A percentile compares a stretch with the other conserved stretches of the same genome.
These are phyloP conservation scores for Linaria vulgaris DNA, from an alignment of 257 asterid species.

Conservation along the genomic window DNA sequence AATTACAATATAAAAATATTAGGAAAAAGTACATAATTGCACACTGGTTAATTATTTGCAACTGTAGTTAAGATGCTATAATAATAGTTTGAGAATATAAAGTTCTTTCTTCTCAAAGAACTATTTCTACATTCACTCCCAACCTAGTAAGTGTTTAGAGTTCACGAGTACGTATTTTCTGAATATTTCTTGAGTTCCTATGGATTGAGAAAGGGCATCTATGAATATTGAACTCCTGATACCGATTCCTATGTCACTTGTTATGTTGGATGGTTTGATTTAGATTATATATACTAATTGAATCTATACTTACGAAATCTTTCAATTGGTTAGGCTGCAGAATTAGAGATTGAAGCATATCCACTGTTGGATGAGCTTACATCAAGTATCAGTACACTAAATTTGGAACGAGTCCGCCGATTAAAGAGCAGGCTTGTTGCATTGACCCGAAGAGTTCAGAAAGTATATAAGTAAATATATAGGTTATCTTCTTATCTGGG, in stretches of 20 bases:
- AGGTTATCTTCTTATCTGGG: too few species aligned
- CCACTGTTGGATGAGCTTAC: conserved; percentile 97
- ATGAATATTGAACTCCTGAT: too few species aligned
- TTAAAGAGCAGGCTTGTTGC: conserved; percentile 98
- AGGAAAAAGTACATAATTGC: too few species aligned
- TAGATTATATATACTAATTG: conserved; percentile 10
- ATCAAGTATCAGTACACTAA: conserved; percentile 92
- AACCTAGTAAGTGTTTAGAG: too few species aligned
- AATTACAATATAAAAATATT: too few species aligned
- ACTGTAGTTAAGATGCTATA: too few species aligned
- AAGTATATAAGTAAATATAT: conserved; percentile 47
- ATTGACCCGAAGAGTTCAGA: conserved; percentile 92
- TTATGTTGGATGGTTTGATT: too few species aligned
- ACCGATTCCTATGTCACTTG: conserved; percentile 4
- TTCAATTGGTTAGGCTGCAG: conserved; percentile 68
- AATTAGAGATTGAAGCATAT: conserved; percentile 96
- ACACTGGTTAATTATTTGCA: too few species aligned
- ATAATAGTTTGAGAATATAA: too few species aligned
- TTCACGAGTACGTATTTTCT: too few species aligned
- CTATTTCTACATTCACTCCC: too few species aligned
- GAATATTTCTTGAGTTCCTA: background rate
- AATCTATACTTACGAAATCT: background rate
- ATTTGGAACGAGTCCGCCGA: conserved; percentile 93
- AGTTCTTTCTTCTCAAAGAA: too few species aligned
- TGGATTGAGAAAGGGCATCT: background rate